A percentile compares a stretch with the other conserved stretches of the same genome.
Evolutionary conservation across 345 rosid species (phyloP).

Genomic region (Syzygium oleosum): DNA sequence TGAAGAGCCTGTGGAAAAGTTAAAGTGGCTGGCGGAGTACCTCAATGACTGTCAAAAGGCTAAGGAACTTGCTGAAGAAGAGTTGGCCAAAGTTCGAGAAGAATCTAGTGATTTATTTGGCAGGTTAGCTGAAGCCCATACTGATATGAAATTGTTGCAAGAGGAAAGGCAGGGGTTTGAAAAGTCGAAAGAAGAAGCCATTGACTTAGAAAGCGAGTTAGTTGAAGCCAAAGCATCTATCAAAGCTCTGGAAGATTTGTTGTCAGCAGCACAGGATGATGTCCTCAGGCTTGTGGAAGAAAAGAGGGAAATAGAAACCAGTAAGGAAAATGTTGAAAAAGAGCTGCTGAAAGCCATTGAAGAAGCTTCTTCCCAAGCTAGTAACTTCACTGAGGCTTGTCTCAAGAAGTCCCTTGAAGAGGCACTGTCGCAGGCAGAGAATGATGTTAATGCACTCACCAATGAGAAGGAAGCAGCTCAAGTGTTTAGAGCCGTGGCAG

Average conservation of each 20-base stretch:
- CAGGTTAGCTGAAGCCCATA: conserved; percentile 22
- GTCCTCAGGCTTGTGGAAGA: conserved; percentile 12
- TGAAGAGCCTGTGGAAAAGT: conserved; percentile 51
- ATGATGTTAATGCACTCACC: conserved; percentile 33
- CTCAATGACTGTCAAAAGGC: conserved; percentile 46
- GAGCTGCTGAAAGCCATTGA: conserved; percentile 49
- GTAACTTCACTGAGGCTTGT: conserved; percentile 41
- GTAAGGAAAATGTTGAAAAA: conserved; percentile 37
- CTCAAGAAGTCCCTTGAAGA: conserved; percentile 54
- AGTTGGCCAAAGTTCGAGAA: conserved; percentile 35
- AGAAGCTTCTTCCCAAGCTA: conserved; percentile 40
- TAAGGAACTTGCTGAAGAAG: conserved; percentile 38
- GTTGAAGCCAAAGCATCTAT: conserved; percentile 5
- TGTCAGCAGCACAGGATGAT: conserved; percentile 3
- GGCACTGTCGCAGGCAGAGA: conserved; percentile 51
- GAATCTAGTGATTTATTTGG: conserved; percentile 30
- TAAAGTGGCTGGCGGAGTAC: conserved; percentile 50
- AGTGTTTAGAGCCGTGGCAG: conserved; percentile 34
- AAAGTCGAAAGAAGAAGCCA: conserved; percentile 3
- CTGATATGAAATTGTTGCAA: conserved; percentile 1
- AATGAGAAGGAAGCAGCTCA: conserved; percentile 72
- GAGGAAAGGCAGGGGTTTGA: conserved; percentile 3
- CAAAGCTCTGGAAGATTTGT: conserved; percentile 5
- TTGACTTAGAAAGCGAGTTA: neutral
- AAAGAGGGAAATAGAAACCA: conserved; percentile 39